These are phyloP conservation scores for Pyrenochaeta sp. DNA, from an alignment of 2,329 filamentous ascomycete species.

Conservation along the genomic window DNA sequence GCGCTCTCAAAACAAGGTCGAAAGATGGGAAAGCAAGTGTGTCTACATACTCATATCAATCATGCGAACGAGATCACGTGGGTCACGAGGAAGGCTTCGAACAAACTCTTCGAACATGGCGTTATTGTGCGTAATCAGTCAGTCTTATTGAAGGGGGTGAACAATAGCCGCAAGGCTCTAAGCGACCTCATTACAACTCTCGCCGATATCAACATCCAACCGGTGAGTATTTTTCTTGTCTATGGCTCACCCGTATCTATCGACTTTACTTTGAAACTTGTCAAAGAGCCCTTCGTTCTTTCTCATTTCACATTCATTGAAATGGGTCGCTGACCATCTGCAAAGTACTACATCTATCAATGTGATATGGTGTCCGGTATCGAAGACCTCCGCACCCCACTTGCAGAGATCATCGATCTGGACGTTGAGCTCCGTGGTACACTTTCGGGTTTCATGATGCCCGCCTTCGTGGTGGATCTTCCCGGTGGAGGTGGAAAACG, in stretches of 20 bases:
- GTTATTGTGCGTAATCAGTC: conserved; percentile 67
- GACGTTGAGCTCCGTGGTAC: conserved; percentile 66
- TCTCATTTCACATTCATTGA: not conserved
- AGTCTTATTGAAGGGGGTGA: conserved; percentile 66
- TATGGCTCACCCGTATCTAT: not conserved
- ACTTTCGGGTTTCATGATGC: conserved; percentile 69
- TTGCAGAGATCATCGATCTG: conserved; percentile 65
- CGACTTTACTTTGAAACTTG: too few relatives aligned
- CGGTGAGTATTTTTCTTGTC: conserved; percentile 52
- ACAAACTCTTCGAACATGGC: conserved; percentile 58
- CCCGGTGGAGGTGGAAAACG: conserved; percentile 70
- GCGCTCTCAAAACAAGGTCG: conserved; percentile 60
- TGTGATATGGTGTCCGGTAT: conserved; percentile 68
- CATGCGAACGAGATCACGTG: conserved; percentile 69
- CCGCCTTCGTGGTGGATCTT: conserved; percentile 69
- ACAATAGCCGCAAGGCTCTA: conserved; percentile 64
- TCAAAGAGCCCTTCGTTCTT: not conserved
- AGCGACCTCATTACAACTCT: conserved; percentile 61
- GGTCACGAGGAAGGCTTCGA: conserved; percentile 62
- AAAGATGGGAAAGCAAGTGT: conserved; percentile 64
- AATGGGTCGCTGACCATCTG: not conserved
- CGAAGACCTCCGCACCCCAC: conserved; percentile 69
- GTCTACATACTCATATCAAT: conserved; percentile 72
- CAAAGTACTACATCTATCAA: conserved; percentile 71
- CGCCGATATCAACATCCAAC: conserved; percentile 64